Evolutionary conservation across 2,329 filamentous ascomycete genomes (phyloP).

Genomic region (Biscogniauxia mediterranea): DNA sequence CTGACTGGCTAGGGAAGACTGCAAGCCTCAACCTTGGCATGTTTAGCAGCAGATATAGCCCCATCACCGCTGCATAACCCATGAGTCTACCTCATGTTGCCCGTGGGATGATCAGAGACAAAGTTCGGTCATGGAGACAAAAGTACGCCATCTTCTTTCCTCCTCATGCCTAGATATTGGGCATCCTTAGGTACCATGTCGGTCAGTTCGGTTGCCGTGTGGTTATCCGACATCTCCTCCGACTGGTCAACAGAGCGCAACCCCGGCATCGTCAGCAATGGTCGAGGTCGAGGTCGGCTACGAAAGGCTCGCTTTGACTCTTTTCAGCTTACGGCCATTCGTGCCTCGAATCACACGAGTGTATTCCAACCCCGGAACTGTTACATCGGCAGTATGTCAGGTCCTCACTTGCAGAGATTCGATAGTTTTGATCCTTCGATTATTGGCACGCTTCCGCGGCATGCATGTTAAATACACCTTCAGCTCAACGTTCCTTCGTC

Average conservation of each 20-base stretch:
- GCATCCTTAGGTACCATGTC: not conserved
- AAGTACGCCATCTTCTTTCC: not conserved
- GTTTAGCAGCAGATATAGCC: not conserved
- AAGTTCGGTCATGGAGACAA: not conserved
- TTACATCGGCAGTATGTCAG: not conserved
- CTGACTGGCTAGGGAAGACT: not conserved
- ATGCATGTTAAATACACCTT: not conserved
- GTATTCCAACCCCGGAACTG: not conserved
- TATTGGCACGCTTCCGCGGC: not conserved
- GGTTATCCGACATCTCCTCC: not conserved
- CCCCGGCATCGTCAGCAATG: not conserved
- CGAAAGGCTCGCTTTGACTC: not conserved
- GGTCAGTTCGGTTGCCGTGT: not conserved
- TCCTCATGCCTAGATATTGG: not conserved
- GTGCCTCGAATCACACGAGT: not conserved
- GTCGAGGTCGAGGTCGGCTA: not conserved
- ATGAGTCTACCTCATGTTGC: not conserved
- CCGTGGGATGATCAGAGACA: not conserved
- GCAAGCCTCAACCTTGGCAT: not conserved
- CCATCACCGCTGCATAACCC: not conserved
- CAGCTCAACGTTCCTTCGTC: not conserved
- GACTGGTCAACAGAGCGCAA: not conserved
- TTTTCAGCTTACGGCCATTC: not conserved
- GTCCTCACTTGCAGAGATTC: not conserved
- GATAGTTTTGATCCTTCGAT: not conserved